Evolutionary conservation across 768 basidiomycete species (phyloP).

Genomic region (Lactifluus piperatus): DNA sequence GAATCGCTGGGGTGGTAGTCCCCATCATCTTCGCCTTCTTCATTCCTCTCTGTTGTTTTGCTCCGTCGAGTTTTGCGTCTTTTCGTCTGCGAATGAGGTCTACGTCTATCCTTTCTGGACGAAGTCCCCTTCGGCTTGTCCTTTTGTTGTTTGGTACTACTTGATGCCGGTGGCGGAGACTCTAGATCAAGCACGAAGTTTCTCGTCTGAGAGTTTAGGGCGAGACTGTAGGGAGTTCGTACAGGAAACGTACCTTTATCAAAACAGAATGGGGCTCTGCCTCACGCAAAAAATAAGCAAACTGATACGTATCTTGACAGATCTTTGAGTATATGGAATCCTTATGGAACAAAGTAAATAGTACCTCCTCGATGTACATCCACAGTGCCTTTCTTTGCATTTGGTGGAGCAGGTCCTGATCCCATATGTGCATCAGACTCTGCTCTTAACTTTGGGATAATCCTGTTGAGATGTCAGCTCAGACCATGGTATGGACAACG

Average conservation of each 20-base stretch:
- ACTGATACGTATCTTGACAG: constrained; percentile 70
- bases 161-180: constrained; percentile 21
- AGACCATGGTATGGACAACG: not conserved
- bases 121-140: constrained; percentile 18
- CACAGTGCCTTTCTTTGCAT: constrained; percentile 58
- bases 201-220: constrained; percentile 30
- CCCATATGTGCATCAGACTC: constrained; percentile 43
- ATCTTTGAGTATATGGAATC: not conserved
- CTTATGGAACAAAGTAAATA: constrained; percentile 23
- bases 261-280: constrained; percentile 75
- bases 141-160: constrained; percentile 1
- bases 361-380: constrained; percentile 82
- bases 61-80: not conserved
- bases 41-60: not conserved
- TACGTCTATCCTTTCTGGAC: constrained; percentile 16
- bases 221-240: not conserved
- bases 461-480: constrained; percentile 32
- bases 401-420: constrained; percentile 31
- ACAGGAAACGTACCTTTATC: constrained; percentile 50
- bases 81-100: not conserved
- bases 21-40: not conserved
- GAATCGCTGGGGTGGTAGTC: not conserved
- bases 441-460: constrained; percentile 54
- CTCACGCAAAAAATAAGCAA: constrained; percentile 82
- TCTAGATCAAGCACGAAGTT: constrained; percentile 28